These are phyloP conservation scores for Rhizoctonia solani DNA, from an alignment of 1,284 basidiomycete genomes.

Conservation along the genomic window DNA sequence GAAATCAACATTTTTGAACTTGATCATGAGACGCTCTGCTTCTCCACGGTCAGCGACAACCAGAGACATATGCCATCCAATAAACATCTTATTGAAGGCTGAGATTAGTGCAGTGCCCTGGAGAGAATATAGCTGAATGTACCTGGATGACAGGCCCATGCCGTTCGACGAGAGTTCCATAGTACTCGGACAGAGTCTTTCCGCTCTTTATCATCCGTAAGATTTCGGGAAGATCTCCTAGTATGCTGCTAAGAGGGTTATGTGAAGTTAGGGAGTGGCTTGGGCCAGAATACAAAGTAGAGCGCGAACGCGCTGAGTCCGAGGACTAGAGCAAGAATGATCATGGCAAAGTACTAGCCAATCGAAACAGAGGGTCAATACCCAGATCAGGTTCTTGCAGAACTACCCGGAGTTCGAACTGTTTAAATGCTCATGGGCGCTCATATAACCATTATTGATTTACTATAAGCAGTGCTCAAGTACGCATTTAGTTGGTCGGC, in stretches of 20 bases:
- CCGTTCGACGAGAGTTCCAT: background rate
- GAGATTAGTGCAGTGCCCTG: background rate
- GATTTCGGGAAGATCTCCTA: conserved; percentile 10
- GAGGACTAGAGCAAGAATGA: background rate
- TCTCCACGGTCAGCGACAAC: conserved; percentile 12
- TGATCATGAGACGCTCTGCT: conserved; percentile 9
- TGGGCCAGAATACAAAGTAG: conserved; percentile 1
- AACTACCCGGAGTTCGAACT: too few species aligned
- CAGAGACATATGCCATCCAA: background rate
- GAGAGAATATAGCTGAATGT: background rate
- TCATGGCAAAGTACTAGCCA: too few species aligned
- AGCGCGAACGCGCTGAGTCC: background rate
- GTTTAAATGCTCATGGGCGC: too few species aligned
- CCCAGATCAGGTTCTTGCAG: too few species aligned
- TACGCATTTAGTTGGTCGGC: too few species aligned
- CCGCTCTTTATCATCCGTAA: background rate
- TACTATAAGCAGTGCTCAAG: too few species aligned
- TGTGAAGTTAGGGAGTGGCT: conserved; percentile 3
- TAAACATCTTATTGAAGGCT: background rate
- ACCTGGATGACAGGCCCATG: conserved; percentile 21
- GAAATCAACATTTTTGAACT: background rate
- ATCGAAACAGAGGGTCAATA: too few species aligned
- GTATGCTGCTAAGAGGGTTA: background rate
- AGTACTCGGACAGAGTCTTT: conserved; percentile 2
- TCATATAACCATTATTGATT: too few species aligned